Evolutionary conservation across 208 protist species (phyloP), one percentile per base, ranked within the genome.

Genomic region (Trypanosoma cruzi): DNA sequence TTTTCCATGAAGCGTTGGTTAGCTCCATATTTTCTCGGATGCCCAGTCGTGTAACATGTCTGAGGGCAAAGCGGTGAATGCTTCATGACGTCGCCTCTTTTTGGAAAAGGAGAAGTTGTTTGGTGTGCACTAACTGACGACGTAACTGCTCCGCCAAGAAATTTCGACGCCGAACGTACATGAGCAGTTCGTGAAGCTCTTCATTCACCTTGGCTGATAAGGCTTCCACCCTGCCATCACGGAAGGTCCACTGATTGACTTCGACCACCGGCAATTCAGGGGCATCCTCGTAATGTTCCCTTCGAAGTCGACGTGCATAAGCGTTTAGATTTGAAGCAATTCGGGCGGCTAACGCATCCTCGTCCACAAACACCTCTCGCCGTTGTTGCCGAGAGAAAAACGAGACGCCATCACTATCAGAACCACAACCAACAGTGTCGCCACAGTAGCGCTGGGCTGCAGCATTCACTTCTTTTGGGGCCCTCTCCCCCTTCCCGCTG

Each of bases 181-280:
- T 72, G 52, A 90, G 50, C 61, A 89, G 58, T 16, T 74, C 72
- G 28, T 82, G 84, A 36, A 93, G 46, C 57, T 93, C 88, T n/a
- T 73, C 59, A 64, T 86, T 79, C 36, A 93, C 56, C 1, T 31
- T 52, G 0, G 81, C 74, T 50, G 82, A 75, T 31, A 79, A 46
- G 24, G 70, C 52, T 42, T 93, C 84, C 22, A 93, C 75, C 22
- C 56, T 77, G 0, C 73, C 68, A 64, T 93, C 88, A 22, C 80
- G 70, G 49, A 81, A 89, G 20, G 75, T 13, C 16, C 59, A 73
- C 29, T 42, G 40, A 58, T 37, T 28, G 31, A 1, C 8, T 3
- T 48, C 31, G 58, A 20, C 24, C 14, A 44, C 1, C 3, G 24
- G 8, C n/a, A 58, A 24, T 56, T 6, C 22, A 53, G 55, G 31